Evolutionary conservation across 225 moss, liverwort and hornwort genomes (phyloP).

Genomic region (Marchantia paleacea): DNA sequence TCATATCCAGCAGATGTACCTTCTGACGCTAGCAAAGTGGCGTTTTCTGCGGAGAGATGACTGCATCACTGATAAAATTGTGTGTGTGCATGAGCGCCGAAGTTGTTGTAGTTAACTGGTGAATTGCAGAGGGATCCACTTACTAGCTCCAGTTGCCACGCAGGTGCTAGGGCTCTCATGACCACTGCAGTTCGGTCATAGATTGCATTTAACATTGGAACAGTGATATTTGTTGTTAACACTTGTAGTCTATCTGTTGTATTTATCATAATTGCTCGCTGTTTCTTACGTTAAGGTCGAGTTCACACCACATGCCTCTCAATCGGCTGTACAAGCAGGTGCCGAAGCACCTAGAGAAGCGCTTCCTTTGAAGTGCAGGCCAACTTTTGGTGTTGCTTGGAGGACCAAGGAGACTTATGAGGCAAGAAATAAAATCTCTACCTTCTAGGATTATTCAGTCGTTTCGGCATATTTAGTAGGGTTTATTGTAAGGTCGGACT

Average conservation of each 20-base stretch:
- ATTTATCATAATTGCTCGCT: not conserved
- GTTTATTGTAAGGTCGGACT: too few species aligned
- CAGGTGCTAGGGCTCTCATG: too few species aligned
- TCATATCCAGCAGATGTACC: too few species aligned
- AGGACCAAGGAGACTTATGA: constrained; percentile 44
- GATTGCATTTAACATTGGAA: not conserved
- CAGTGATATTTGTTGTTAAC: not conserved
- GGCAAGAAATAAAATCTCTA: constrained; percentile 23
- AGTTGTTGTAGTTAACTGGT: too few species aligned
- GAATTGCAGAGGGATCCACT: too few species aligned
- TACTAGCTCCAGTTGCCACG: too few species aligned
- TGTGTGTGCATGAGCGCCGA: too few species aligned
- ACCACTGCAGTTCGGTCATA: not conserved
- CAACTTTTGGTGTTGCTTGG: constrained; percentile 54
- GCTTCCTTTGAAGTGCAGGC: constrained; percentile 50
- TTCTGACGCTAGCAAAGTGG: too few species aligned
- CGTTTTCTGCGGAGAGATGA: too few species aligned
- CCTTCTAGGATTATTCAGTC: not conserved
- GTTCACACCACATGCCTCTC: constrained; percentile 44
- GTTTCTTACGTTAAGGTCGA: constrained; percentile 41
- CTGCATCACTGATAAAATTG: too few species aligned
- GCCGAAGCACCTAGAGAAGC: constrained; percentile 48
- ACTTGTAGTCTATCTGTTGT: not conserved
- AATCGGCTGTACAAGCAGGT: constrained; percentile 34
- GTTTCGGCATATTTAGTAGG: not conserved